These are phyloP conservation scores for Esteya vermicola DNA, from an alignment of 2,329 filamentous ascomycete species.

Conservation along the genomic window DNA sequence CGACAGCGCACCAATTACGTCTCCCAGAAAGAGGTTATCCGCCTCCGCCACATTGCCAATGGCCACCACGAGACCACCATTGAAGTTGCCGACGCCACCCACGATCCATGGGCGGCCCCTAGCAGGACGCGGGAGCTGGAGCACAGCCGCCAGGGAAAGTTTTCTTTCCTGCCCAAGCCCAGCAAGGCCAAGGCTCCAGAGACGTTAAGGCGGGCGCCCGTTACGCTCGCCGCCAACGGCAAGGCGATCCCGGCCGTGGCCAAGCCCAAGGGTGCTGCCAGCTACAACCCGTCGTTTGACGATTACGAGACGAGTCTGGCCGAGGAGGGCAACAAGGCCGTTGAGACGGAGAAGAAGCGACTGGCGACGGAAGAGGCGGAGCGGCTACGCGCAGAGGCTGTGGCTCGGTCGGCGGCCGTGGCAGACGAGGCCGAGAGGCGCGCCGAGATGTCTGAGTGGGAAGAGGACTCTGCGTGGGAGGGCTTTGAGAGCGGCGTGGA, in stretches of 20 bases:
- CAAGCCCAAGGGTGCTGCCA: conserved; percentile 68
- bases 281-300: conserved; percentile 80
- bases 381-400: conserved; percentile 50
- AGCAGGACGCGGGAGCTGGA: conserved; percentile 17
- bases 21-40: conserved; percentile 67
- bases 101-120: conserved; percentile 60
- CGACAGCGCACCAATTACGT: conserved; percentile 66
- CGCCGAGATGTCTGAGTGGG: conserved; percentile 54
- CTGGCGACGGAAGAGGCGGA: conserved; percentile 54
- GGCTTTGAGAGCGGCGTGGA: conserved; percentile 72
- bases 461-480: conserved; percentile 87
- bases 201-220: conserved; percentile 61
- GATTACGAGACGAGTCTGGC: conserved; percentile 71
- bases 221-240: conserved; percentile 71
- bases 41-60: conserved; percentile 66
- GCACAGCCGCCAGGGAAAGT: conserved; percentile 31
- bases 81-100: conserved; percentile 45
- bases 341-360: conserved; percentile 66
- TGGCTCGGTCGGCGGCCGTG: conserved; percentile 55
- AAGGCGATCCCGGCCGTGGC: conserved; percentile 66
- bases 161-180: conserved; percentile 53
- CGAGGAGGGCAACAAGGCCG: conserved; percentile 61
- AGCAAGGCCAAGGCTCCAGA: conserved; percentile 56
- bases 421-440: conserved; percentile 60
- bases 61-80: conserved; percentile 45